Percentiles rank a stretch among this genome's conserved stretches.
Conservation (phyloP, 495 filamentous ascomycete genomes). For the Paragyromitra xinjiangensis region DNA sequence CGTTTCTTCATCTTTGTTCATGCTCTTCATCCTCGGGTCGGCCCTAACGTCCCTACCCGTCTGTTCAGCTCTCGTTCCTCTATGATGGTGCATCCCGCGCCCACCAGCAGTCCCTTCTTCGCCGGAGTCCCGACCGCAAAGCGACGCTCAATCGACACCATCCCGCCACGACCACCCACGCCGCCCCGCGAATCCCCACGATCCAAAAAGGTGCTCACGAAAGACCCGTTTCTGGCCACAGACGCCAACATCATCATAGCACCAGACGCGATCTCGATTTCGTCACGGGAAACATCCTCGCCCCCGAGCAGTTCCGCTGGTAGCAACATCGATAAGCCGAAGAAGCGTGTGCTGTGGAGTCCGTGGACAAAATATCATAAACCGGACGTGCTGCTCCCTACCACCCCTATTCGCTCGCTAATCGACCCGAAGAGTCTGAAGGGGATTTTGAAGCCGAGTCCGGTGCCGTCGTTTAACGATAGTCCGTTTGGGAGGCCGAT, state of each 20-base stretch:
- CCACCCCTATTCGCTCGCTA: slow-evolving; percentile 62
- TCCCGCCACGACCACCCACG: slow-evolving; percentile 50
- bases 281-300: slow-evolving; percentile 61
- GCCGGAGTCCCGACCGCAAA: slow-evolving; percentile 18
- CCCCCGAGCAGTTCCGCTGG: slow-evolving; percentile 72
- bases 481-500: slow-evolving; percentile 44
- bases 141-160: slow-evolving; percentile 41
- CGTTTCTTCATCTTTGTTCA: slow-evolving; percentile 29
- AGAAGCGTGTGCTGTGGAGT: slow-evolving; percentile 80
- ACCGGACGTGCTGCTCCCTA: slow-evolving; percentile 61
- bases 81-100: slow-evolving; percentile 39
- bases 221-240: slow-evolving; percentile 31
- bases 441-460: slow-evolving; percentile 81
- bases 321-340: slow-evolving; percentile 62
- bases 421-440: slow-evolving; percentile 73
- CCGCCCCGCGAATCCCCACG: slow-evolving; percentile 56
- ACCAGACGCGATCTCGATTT: slow-evolving; percentile 53
- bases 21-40: slow-evolving; percentile 27
- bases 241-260: slow-evolving; percentile 49
- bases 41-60: slow-evolving; percentile 15
- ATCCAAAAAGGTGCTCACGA: slow-evolving; percentile 32
- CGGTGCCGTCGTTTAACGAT: slow-evolving; percentile 55
- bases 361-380: slow-evolving; percentile 76
- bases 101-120: slow-evolving; percentile 48
- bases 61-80: slow-evolving; percentile 11